phyloP scores from a whole-genome alignment of 208 protist species.

The Wallacemonas collosoma region DNA sequence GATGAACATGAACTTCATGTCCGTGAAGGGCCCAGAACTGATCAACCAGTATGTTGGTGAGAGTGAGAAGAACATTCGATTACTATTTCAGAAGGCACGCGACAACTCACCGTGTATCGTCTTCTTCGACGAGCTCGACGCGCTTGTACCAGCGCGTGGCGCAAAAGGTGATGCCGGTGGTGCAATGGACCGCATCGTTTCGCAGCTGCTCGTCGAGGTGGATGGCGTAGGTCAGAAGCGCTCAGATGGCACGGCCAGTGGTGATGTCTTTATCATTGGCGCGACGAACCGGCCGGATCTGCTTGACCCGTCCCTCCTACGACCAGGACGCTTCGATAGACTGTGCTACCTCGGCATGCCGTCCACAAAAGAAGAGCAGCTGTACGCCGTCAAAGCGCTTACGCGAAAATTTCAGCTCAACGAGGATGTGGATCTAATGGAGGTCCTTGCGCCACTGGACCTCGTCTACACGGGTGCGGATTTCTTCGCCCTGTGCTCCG shows the following conservation, averaged over 20 bases:
- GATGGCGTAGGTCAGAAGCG: constrained; percentile 81
- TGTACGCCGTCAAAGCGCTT: constrained; percentile 71
- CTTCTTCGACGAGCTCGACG: constrained; percentile 95
- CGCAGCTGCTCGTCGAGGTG: constrained; percentile 93
- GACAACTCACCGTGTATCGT: constrained; percentile 92
- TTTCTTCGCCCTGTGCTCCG: constrained; percentile 93
- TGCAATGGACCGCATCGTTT: constrained; percentile 94
- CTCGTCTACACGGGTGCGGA: constrained; percentile 95
- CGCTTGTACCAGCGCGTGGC: constrained; percentile 84
- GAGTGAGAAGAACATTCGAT: constrained; percentile 89
- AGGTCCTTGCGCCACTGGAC: constrained; percentile 66
- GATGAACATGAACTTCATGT: constrained; percentile 95
- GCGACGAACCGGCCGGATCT: constrained; percentile 93
- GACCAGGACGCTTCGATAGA: constrained; percentile 92
- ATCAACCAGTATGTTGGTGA: constrained; percentile 95
- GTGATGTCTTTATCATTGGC: constrained; percentile 93
- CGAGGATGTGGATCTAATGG: constrained; percentile 61
- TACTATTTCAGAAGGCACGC: constrained; percentile 88
- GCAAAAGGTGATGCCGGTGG: constrained; percentile 88
- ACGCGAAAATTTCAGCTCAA: constrained; percentile 85
- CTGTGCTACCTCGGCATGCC: constrained; percentile 90
- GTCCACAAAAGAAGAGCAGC: constrained; percentile 75
- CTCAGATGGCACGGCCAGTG: constrained; percentile 65
- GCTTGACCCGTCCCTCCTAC: constrained; percentile 90
- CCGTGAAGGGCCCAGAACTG: constrained; percentile 95